These are phyloP conservation scores for Taphrina populina DNA, from an alignment of 1,139 yeast genomes.

Conservation along the genomic window DNA sequence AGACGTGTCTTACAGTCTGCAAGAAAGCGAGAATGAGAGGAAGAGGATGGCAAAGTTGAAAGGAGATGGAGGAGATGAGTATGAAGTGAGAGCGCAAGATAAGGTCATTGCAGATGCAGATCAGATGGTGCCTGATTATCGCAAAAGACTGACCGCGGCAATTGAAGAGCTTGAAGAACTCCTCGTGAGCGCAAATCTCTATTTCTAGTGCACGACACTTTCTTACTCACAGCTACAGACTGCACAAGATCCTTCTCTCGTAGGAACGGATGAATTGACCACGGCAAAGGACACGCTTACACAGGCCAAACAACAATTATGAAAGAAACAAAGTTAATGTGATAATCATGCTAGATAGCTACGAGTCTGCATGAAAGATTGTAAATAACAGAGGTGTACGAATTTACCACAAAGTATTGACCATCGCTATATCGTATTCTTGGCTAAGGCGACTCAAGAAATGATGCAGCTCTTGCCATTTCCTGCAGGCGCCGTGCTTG, in stretches of 20 bases:
- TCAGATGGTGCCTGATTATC: slow-evolving; percentile 31
- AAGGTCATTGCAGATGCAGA: slow-evolving; percentile 33
- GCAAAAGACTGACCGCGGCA: slow-evolving; percentile 17
- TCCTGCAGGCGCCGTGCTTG: slow-evolving; percentile 29
- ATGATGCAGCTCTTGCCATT: slow-evolving; percentile 32
- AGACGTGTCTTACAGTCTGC: slow-evolving; percentile 19
- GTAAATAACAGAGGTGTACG: too few relatives aligned
- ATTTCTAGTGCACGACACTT: background rate
- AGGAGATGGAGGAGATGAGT: slow-evolving; percentile 31
- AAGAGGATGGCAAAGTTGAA: slow-evolving; percentile 11
- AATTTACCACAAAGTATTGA: too few relatives aligned
- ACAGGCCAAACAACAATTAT: slow-evolving; percentile 12
- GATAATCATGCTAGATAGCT: too few relatives aligned
- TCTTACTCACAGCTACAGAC: background rate
- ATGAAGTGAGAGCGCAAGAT: slow-evolving; percentile 27
- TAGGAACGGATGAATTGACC: slow-evolving; percentile 1
- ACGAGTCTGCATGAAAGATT: too few relatives aligned
- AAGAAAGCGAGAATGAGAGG: slow-evolving; percentile 21
- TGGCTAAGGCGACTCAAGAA: too few relatives aligned
- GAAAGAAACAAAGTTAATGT: too few relatives aligned
- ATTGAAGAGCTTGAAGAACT: slow-evolving; percentile 22
- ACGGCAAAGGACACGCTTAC: slow-evolving; percentile 14
- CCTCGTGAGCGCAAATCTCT: background rate
- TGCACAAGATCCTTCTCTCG: slow-evolving; percentile 13
- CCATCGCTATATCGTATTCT: too few relatives aligned